phyloP scores from a whole-genome alignment of 768 basidiomycete species.

The Rhizopogon rudus region DNA sequence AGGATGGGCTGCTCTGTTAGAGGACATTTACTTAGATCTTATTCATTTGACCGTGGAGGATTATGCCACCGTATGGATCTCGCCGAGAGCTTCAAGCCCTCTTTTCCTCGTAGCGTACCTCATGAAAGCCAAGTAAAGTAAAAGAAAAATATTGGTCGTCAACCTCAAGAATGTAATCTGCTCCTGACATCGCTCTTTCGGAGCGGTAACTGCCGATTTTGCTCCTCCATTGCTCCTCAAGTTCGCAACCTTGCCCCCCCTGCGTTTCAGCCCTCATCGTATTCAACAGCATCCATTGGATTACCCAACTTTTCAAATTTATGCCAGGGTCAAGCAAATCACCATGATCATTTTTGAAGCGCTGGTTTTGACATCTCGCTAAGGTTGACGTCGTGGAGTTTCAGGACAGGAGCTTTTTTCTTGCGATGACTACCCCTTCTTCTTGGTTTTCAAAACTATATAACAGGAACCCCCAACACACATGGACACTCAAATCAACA shows the following conservation, averaged over 20 bases:
- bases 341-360: constrained; percentile 17
- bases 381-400: constrained; percentile 11
- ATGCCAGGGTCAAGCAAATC: constrained; percentile 24
- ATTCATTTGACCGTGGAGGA: background rate
- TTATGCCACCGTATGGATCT: background rate
- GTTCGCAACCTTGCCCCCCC: background rate
- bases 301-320: constrained; percentile 16
- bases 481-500: constrained; percentile 15
- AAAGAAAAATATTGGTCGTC: constrained; percentile 1
- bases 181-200: background rate
- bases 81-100: background rate
- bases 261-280: background rate
- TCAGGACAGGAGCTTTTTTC: constrained; percentile 8
- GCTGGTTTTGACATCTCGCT: constrained; percentile 10
- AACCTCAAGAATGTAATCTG: background rate
- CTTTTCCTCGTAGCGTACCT: constrained; percentile 1
- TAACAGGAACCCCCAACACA: constrained; percentile 13
- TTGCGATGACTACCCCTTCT: constrained; percentile 19
- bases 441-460: constrained; percentile 24
- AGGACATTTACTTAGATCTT: constrained; percentile 1
- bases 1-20: background rate
- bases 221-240: background rate
- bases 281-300: background rate
- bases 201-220: constrained; percentile 7
- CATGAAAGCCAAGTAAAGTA: constrained; percentile 4